phyloP scores from a whole-genome alignment of 257 asterid species.

The Nyctanthes arbortristis region DNA sequence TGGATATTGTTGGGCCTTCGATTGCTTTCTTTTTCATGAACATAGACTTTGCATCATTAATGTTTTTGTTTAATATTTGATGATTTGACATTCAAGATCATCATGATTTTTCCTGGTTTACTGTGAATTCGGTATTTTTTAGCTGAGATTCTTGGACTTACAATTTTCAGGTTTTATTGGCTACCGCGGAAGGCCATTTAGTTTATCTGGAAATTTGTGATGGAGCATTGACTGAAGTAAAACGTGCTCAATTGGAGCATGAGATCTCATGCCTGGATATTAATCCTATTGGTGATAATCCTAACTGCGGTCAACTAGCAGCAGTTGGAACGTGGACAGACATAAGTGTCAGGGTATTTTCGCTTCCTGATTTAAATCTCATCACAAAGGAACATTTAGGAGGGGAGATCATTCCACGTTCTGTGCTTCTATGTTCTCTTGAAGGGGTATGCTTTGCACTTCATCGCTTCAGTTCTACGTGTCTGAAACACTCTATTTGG shows the following conservation, averaged over 20 bases:
- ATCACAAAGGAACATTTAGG: constrained; percentile 86
- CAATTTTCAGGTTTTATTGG: constrained; percentile 74
- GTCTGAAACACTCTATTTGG: neutral
- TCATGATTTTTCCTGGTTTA: constrained; percentile 10
- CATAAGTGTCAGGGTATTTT: constrained; percentile 69
- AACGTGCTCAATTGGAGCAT: constrained; percentile 75
- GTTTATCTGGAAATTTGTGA: constrained; percentile 94
- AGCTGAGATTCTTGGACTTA: neutral
- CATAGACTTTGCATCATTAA: neutral
- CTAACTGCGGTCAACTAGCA: constrained; percentile 75
- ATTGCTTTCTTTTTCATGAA: neutral
- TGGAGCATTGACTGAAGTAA: constrained; percentile 71
- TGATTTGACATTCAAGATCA: neutral
- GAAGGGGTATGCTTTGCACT: constrained; percentile 77
- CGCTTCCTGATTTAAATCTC: constrained; percentile 88
- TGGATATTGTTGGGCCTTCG: neutral
- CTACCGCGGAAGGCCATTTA: constrained; percentile 95
- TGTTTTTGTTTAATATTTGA: too few species aligned
- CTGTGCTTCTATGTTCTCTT: constrained; percentile 86
- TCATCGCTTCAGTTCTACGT: neutral
- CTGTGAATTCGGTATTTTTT: constrained; percentile 16
- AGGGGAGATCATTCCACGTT: constrained; percentile 98
- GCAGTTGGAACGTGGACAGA: constrained; percentile 99
- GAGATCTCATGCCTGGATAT: constrained; percentile 96
- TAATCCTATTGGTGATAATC: constrained; percentile 85